Percentiles rank a stretch among this genome's conserved stretches.
phyloP scores from a whole-genome alignment of 2,329 filamentous ascomycete species.

The Sarocladium kiliense region DNA sequence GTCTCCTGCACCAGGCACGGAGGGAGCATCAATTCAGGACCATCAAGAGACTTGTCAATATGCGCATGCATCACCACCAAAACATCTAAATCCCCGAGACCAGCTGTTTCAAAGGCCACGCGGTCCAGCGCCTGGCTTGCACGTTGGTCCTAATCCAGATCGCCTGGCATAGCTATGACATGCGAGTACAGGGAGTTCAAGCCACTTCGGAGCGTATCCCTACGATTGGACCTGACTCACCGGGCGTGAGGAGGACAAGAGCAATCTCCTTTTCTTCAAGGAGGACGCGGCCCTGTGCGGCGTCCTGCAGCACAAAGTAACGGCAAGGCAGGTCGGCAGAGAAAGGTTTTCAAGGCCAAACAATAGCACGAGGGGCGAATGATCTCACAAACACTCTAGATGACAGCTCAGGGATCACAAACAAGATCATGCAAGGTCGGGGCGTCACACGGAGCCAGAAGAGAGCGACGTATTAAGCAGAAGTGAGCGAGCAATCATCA shows the following conservation, averaged over 20 bases:
- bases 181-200: background rate
- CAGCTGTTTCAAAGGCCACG: background rate
- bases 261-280: background rate
- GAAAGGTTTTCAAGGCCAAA: background rate
- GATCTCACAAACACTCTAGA: background rate
- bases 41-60: background rate
- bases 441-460: background rate
- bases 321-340: constrained; percentile 2
- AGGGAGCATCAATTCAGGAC: background rate
- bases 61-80: background rate
- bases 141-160: background rate
- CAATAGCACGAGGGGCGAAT: background rate
- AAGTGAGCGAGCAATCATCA: background rate
- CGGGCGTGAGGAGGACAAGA: background rate
- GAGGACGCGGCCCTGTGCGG: background rate
- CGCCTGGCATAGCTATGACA: background rate
- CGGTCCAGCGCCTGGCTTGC: no score
- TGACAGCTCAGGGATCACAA: background rate
- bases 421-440: background rate
- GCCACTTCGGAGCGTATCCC: background rate
- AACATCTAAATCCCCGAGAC: background rate
- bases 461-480: background rate
- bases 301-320: background rate
- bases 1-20: background rate
- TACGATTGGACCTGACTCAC: background rate